Evolutionary conservation across 768 basidiomycete species (phyloP), one percentile per base, ranked within the genome.

Genomic region (Strobilomyces confusus): DNA sequence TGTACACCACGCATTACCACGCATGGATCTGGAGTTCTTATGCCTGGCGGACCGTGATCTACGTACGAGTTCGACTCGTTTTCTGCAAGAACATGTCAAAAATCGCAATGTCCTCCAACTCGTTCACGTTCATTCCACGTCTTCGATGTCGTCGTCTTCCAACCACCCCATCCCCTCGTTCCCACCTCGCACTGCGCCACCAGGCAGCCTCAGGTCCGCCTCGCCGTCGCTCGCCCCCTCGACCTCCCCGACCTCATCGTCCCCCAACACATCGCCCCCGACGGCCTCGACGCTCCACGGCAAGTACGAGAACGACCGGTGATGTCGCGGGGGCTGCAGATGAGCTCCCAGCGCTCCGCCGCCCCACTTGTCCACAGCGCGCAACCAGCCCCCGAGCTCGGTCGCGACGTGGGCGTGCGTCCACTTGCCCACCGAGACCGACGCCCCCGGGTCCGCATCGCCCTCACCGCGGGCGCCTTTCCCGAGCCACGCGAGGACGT

Each of bases 301-400:
- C 58, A 87, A 63, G 44, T 59, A 69, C 19, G 84, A 84, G 62
- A 87, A 88, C 34, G 73, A 56, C 7, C 64, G 61, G 59, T 84
- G 81, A 0, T 75, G 73, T 38, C 54, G 52, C 5, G 67, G 68
- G 0, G 56, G 57, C 22, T 49, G 57, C 19, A 37, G n/a, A 2
- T 17, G 20, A 20, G 20, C 11, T 26, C 20, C 15, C n/a, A n/a
- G n/a, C 15, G 12, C 26, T 17, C 33, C 43, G 1, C 49, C 44
- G 3, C 36, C 34, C 43, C 43, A 44, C 48, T 45, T 62, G 30
- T 80, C 77, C 44, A 73, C 63, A 5, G 79, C 80, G 56, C 79
- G 80, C 44, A 89, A 66, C 36, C 86, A 72, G 4, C 78, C 80
- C 0, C 87, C 85, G 3, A 84, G 67, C 52, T 85, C 84, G 34